Base-by-base conservation (phyloP, 306 rosid species). In the Glycine tomentella region DNA sequence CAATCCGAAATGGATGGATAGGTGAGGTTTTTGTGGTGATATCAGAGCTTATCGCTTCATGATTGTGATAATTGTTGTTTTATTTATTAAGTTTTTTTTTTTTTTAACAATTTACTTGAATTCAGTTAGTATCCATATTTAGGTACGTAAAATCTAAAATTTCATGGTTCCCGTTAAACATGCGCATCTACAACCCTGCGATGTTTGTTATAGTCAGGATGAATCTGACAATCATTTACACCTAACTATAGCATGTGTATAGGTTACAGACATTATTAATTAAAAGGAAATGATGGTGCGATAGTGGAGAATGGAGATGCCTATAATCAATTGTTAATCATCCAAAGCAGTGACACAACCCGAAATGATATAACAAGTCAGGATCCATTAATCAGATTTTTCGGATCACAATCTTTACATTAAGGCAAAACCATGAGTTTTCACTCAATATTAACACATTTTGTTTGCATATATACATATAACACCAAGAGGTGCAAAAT, bases 1-100 rank as follows among this genome's bases (percentile, higher is more conserved):
- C 13, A 84, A 83, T 76, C 89, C 92, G 86, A 80, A 83, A 85
- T 69, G 51, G 11, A 68, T 65, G 94, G 90, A 83, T 84, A 45
- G 90, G 83, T 83, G 90, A 87, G 87, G 76, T 68, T 84, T 85
- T 87, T 8, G 55, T 69, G 89, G 84, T 42, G 78, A 84, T 49
- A 42, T 84, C 38, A 62, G n/a, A 53, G 52, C 78, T 48, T 53
- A 62, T 48, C 34, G 36, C 77, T 73, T 14, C 72, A 66, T 66
- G 80, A 77, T 25, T 58, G 68, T 74, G 25, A 68, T 79, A 20
- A 67, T 66, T 64, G 77, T 74, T 16, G 85, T 20, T 56, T 56
- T 48, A 20, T 66, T 78, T 36, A 36, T 20, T 20, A 36, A n/a
- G n/a, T 61, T 11, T 8, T 20, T 20, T 20, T 20, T 20, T 79